Evolutionary conservation across 345 rosid genomes (phyloP).

Genomic region (Orychophragmus violaceus): DNA sequence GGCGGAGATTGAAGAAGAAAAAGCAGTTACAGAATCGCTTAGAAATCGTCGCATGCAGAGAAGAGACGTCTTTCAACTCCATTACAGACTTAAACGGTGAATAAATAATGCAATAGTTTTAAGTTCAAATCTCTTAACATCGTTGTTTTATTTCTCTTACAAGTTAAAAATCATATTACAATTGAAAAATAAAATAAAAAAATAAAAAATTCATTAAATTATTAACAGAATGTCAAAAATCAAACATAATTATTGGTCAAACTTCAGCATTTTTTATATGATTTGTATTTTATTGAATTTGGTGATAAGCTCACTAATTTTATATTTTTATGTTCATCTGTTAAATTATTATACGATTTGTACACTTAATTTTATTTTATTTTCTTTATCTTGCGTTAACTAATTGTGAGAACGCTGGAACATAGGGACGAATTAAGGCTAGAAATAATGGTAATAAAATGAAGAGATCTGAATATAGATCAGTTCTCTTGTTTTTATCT

Average conservation of each 20-base stretch:
- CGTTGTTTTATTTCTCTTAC: background rate
- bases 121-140: too few species aligned
- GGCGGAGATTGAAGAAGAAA: too few species aligned
- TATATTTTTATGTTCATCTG: too few species aligned
- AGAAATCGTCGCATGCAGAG: too few species aligned
- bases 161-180: background rate
- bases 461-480: background rate
- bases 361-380: background rate
- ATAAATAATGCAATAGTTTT: too few species aligned
- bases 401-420: conserved; percentile 1
- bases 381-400: background rate
- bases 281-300: too few species aligned
- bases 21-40: too few species aligned
- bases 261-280: too few species aligned
- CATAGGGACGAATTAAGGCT: conserved; percentile 1
- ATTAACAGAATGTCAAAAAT: background rate
- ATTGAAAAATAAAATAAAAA: background rate
- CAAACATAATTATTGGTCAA: background rate
- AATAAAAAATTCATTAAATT: background rate
- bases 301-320: too few species aligned
- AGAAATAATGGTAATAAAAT: background rate
- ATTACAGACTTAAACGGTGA: too few species aligned
- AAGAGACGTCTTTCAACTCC: too few species aligned
- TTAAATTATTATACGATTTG: background rate
- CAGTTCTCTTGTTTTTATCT: too few species aligned